Evolutionary conservation across 495 filamentous ascomycete species (phyloP).

Genomic region (Poronia punctata): DNA sequence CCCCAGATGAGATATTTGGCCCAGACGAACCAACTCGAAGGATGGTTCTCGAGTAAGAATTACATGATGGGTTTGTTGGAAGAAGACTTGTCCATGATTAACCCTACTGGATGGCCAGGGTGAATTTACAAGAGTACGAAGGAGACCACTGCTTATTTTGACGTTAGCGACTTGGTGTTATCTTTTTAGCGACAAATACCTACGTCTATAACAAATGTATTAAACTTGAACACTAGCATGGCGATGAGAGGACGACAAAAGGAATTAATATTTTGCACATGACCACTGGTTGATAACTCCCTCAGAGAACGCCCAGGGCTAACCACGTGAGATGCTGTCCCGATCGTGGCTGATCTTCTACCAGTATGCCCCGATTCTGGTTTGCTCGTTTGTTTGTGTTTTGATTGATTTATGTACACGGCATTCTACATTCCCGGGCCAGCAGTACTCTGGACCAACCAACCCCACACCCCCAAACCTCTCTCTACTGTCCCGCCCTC

Average conservation of each 20-base stretch:
- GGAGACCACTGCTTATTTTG: too few species aligned
- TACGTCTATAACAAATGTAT: too few species aligned
- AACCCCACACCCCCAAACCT: background rate
- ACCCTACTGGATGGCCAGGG: slow-evolving; percentile 30
- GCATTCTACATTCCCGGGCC: background rate
- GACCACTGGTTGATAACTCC: background rate
- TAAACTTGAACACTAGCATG: too few species aligned
- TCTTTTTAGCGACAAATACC: too few species aligned
- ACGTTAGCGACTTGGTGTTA: too few species aligned
- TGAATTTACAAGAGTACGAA: too few species aligned
- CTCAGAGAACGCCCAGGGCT: background rate
- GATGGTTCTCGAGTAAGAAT: slow-evolving; percentile 63
- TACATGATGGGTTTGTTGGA: slow-evolving; percentile 59
- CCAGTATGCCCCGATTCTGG: background rate
- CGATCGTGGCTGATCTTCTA: background rate
- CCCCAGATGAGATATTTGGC: slow-evolving; percentile 13
- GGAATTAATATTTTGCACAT: too few species aligned
- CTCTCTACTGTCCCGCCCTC: slow-evolving; percentile 27
- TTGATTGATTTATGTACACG: slow-evolving; percentile 9
- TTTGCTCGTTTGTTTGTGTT: too few species aligned
- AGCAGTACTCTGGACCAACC: slow-evolving; percentile 15
- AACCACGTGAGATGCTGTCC: too few species aligned
- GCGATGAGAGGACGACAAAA: too few species aligned
- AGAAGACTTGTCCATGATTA: slow-evolving; percentile 50
- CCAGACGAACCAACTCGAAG: slow-evolving; percentile 47